Conservation (phyloP, 768 basidiomycete species). For the Suillus cothurnatus region DNA sequence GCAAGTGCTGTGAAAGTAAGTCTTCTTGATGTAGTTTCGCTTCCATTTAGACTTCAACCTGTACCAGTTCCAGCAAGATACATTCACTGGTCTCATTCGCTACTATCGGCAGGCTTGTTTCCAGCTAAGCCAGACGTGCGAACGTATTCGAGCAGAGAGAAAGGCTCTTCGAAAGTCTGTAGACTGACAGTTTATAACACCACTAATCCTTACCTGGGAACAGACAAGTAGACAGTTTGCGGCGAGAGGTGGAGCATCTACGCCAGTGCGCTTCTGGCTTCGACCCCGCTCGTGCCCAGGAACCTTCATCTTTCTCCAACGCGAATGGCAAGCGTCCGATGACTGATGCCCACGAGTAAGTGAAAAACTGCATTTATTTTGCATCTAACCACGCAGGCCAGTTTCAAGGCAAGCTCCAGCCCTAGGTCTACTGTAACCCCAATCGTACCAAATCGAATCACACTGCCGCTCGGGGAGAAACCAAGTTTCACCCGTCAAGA, state of each 20-base stretch:
- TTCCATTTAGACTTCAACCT: neutral
- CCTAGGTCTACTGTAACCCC: slow-evolving; percentile 60
- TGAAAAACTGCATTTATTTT: neutral
- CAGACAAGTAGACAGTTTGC: slow-evolving; percentile 54
- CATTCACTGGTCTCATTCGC: slow-evolving; percentile 66
- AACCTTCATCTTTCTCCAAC: slow-evolving; percentile 46
- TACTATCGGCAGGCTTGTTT: slow-evolving; percentile 60
- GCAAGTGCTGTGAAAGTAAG: slow-evolving; percentile 69
- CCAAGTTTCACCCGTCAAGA: slow-evolving; percentile 35
- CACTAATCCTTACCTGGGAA: neutral
- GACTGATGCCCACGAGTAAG: slow-evolving; percentile 47
- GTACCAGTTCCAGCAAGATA: slow-evolving; percentile 76
- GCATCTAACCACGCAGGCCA: slow-evolving; percentile 8
- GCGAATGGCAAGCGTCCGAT: slow-evolving; percentile 69
- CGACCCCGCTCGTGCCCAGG: slow-evolving; percentile 24
- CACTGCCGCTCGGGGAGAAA: slow-evolving; percentile 63
- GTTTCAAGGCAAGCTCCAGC: slow-evolving; percentile 51
- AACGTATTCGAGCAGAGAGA: slow-evolving; percentile 40
- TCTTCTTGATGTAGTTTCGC: neutral
- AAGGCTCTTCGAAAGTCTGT: slow-evolving; percentile 56
- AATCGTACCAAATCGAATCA: slow-evolving; percentile 64
- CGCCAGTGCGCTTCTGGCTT: slow-evolving; percentile 36
- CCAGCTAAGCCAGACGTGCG: slow-evolving; percentile 41
- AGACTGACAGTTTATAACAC: slow-evolving; percentile 10
- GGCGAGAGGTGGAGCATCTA: slow-evolving; percentile 50